Conservation (phyloP, 805 yeast genomes). For the Saturnispora galanensis region DNA sequence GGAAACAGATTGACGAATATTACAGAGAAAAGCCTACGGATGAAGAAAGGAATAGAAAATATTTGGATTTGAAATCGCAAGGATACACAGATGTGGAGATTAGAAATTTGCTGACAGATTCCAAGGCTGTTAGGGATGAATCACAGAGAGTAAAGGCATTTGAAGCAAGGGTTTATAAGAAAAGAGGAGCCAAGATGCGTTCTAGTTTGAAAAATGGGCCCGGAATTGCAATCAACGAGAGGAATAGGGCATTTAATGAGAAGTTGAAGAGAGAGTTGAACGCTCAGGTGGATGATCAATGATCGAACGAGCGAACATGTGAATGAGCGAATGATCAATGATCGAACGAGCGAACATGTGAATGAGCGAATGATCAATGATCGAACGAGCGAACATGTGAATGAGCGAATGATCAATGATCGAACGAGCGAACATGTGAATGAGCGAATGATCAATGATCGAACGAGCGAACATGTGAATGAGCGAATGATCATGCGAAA, state of each 20-base stretch:
- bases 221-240: constrained; percentile 49
- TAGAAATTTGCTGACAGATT: constrained; percentile 27
- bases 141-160: constrained; percentile 27
- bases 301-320: neutral
- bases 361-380: too few relatives aligned
- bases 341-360: too few relatives aligned
- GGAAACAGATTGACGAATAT: constrained; percentile 37
- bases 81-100: constrained; percentile 21
- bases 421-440: too few relatives aligned
- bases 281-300: neutral
- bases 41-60: constrained; percentile 27
- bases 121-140: constrained; percentile 25
- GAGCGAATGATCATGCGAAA: too few relatives aligned
- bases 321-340: neutral
- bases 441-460: too few relatives aligned
- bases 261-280: constrained; percentile 41
- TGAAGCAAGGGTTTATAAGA: constrained; percentile 28
- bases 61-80: constrained; percentile 15
- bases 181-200: constrained; percentile 24
- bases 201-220: constrained; percentile 25
- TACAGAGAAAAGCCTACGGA: constrained; percentile 2
- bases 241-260: constrained; percentile 64
- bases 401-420: too few relatives aligned
- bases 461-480: too few relatives aligned
- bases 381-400: too few relatives aligned